Conservation (phyloP, 225 moss, liverwort and hornwort genomes). For the Asterella californica region DNA sequence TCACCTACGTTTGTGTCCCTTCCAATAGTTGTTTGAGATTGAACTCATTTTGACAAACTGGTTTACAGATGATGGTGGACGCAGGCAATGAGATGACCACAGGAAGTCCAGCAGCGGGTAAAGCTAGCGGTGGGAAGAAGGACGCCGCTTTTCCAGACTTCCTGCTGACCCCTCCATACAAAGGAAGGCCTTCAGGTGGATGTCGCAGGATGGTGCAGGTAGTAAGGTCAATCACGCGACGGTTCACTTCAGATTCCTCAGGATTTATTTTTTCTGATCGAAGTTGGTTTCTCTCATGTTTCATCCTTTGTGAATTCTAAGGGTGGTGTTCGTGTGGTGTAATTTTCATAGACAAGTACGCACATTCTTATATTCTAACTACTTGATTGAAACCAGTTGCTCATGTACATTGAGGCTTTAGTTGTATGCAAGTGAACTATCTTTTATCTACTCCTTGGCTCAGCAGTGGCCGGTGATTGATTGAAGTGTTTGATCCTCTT, state of each 20-base stretch:
- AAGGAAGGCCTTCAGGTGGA: slow-evolving; percentile 57
- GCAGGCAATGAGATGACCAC: slow-evolving; percentile 34
- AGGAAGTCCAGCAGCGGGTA: slow-evolving; percentile 12
- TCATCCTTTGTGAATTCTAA: neutral
- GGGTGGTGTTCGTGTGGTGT: neutral
- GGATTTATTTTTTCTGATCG: neutral
- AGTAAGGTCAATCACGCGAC: neutral
- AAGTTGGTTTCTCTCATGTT: neutral
- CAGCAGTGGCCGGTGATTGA: neutral
- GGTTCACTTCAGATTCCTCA: neutral
- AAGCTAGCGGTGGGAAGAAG: slow-evolving; percentile 20
- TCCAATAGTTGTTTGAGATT: neutral
- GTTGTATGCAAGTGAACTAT: neutral
- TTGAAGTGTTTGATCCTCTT: neutral
- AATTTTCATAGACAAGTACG: neutral
- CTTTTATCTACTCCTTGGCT: neutral
- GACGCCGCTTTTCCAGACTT: slow-evolving; percentile 33
- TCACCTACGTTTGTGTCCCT: neutral
- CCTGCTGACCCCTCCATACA: slow-evolving; percentile 55
- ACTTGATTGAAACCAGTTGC: neutral
- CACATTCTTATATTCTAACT: neutral
- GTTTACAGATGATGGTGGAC: slow-evolving; percentile 39
- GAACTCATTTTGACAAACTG: neutral
- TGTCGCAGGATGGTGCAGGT: slow-evolving; percentile 81
- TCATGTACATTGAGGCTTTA: neutral